A percentile compares a stretch with the other conserved stretches of the same genome.
Evolutionary conservation across 2,329 filamentous ascomycete genomes (phyloP).

Genomic region (Amesomyces nigricolor): DNA sequence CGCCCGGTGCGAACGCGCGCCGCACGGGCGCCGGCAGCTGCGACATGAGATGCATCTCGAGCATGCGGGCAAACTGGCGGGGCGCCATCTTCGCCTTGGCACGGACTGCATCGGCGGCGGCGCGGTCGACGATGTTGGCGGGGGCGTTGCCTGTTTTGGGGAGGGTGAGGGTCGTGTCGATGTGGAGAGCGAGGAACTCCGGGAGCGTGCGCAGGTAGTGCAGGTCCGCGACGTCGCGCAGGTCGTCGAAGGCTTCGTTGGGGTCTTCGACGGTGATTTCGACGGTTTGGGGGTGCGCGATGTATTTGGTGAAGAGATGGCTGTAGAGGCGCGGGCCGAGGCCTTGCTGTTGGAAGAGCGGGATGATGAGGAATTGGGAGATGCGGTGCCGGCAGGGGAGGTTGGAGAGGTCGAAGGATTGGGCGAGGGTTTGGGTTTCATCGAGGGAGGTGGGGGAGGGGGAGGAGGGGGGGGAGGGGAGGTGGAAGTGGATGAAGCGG

Average conservation of each 20-base stretch:
- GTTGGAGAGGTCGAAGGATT: constrained; percentile 48
- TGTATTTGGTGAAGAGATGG: constrained; percentile 66
- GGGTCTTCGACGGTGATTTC: constrained; percentile 95
- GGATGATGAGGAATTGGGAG: constrained; percentile 88
- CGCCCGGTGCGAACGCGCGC: constrained; percentile 42
- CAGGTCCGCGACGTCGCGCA: constrained; percentile 71
- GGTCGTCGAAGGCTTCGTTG: constrained; percentile 75
- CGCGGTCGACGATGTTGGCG: constrained; percentile 51
- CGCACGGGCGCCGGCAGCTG: constrained; percentile 52
- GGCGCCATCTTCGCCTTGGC: constrained; percentile 63
- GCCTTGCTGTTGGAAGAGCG: constrained; percentile 76
- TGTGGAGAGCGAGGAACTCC: constrained; percentile 50
- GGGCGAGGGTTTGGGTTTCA: constrained; percentile 40
- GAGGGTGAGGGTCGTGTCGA: constrained; percentile 49
- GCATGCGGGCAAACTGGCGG: constrained; percentile 67
- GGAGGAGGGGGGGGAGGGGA: constrained; percentile 39
- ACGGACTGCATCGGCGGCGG: constrained; percentile 52
- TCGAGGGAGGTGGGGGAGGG: constrained; percentile 35
- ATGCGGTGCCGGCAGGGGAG: constrained; percentile 76
- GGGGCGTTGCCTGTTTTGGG: constrained; percentile 45
- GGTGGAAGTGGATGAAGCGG: constrained; percentile 65
- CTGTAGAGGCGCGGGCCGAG: constrained; percentile 78
- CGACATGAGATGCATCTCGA: constrained; percentile 70
- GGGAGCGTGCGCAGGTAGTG: constrained; percentile 55
- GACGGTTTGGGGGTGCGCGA: constrained; percentile 60